Conservation (phyloP, 257 asterid species). For the Solanum dulcamara region DNA sequence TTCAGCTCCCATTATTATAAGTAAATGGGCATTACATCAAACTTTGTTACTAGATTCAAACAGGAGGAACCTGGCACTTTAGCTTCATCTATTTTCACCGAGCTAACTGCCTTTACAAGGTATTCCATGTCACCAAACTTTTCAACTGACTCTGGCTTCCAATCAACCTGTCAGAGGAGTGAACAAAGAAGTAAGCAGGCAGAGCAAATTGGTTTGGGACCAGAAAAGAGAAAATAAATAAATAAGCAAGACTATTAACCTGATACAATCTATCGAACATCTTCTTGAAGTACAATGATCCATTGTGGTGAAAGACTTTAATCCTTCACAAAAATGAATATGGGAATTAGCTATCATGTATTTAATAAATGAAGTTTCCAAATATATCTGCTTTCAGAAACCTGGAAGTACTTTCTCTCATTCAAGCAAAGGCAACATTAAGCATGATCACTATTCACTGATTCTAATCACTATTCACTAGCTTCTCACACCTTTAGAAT, state of each 20-base stretch:
- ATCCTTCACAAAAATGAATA: slow-evolving; percentile 38
- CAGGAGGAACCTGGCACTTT: slow-evolving; percentile 44
- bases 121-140: slow-evolving; percentile 60
- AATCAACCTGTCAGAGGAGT: slow-evolving; percentile 53
- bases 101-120: slow-evolving; percentile 42
- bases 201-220: slow-evolving; percentile 7
- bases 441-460: neutral
- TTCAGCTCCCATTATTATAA: neutral
- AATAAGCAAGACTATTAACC: slow-evolving; percentile 37
- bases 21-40: neutral
- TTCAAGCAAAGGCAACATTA: neutral
- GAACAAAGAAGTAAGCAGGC: slow-evolving; percentile 4
- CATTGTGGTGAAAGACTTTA: slow-evolving; percentile 81
- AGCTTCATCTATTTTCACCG: slow-evolving; percentile 55
- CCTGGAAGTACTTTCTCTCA: neutral
- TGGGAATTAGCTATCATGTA: neutral
- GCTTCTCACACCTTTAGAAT: neutral
- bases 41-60: neutral
- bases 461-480: neutral
- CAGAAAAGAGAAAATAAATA: neutral
- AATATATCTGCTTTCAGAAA: neutral
- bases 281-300: slow-evolving; percentile 77
- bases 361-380: neutral
- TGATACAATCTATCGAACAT: slow-evolving; percentile 80
- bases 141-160: slow-evolving; percentile 85